Percentiles rank a stretch among this genome's conserved stretches.
phyloP scores from a whole-genome alignment of 225 moss, liverwort and hornwort species.

The Neckera pumila region DNA sequence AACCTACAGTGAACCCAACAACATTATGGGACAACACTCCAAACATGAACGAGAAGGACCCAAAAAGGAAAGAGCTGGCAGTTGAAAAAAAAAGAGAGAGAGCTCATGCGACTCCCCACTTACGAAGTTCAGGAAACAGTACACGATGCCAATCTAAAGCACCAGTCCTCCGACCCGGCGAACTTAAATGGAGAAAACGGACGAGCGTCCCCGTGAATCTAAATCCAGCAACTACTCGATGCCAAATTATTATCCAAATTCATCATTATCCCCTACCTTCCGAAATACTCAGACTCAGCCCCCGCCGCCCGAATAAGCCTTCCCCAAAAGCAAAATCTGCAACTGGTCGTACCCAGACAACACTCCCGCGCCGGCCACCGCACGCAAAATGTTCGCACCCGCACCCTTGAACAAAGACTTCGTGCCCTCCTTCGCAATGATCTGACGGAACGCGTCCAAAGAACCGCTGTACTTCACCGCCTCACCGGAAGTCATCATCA shows the following conservation, averaged over 20 bases:
- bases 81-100: background rate
- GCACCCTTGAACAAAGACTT: slow-evolving; percentile 29
- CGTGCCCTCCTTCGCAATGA: slow-evolving; percentile 6
- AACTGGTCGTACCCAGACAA: slow-evolving; percentile 32
- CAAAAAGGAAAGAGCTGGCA: no score
- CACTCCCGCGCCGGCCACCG: slow-evolving; percentile 53
- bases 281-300: slow-evolving; percentile 8
- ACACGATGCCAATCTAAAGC: background rate
- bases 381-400: slow-evolving; percentile 51
- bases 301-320: slow-evolving; percentile 18
- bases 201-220: background rate
- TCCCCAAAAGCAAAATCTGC: slow-evolving; percentile 21
- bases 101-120: background rate
- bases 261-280: slow-evolving; percentile 15
- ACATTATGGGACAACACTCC: background rate
- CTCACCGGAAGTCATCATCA: slow-evolving; percentile 21
- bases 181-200: background rate
- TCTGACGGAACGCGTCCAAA: slow-evolving; percentile 34
- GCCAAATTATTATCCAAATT: background rate
- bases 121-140: background rate
- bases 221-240: background rate
- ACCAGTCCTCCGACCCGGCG: background rate
- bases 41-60: no score
- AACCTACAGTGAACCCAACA: background rate
- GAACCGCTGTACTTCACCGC: slow-evolving; percentile 35